A percentile compares a stretch with the other conserved stretches of the same genome.
These are phyloP conservation scores for Colletotrichum magnum DNA, from an alignment of 2,329 filamentous ascomycete species.

Conservation along the genomic window DNA sequence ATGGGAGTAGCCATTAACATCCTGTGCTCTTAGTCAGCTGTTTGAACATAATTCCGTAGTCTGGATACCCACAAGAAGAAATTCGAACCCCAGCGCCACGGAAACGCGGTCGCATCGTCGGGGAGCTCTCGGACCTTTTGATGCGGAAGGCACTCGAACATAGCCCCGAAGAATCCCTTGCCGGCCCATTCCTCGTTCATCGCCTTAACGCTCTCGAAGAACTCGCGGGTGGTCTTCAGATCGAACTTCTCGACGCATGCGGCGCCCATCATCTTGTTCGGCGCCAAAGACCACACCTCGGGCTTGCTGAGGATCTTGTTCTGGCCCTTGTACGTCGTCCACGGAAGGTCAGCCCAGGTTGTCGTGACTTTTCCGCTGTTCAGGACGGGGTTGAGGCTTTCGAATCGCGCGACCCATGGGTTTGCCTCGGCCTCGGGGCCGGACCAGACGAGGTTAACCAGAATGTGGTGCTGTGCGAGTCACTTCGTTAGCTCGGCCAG, in stretches of 20 bases:
- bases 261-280: slow-evolving; percentile 38
- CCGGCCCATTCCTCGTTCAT: slow-evolving; percentile 36
- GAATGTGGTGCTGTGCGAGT: slow-evolving; percentile 11
- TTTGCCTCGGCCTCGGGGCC: slow-evolving; percentile 20
- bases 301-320: slow-evolving; percentile 33
- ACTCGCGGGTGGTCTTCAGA: slow-evolving; percentile 15
- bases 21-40: slow-evolving; percentile 34
- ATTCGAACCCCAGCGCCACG: slow-evolving; percentile 34
- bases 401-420: slow-evolving; percentile 19
- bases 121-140: slow-evolving; percentile 29
- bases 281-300: slow-evolving; percentile 30
- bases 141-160: slow-evolving; percentile 35
- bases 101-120: slow-evolving; percentile 29
- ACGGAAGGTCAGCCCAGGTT: slow-evolving; percentile 27
- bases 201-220: slow-evolving; percentile 26
- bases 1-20: slow-evolving; percentile 50
- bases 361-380: slow-evolving; percentile 14
- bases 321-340: slow-evolving; percentile 34
- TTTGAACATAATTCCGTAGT: background rate
- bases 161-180: slow-evolving; percentile 31
- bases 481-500: slow-evolving; percentile 4
- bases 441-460: slow-evolving; percentile 33
- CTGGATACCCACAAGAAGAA: slow-evolving; percentile 25
- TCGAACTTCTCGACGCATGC: slow-evolving; percentile 32
- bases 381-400: slow-evolving; percentile 8